Evolutionary conservation across 257 asterid species (phyloP).

Genomic region (Ilex aquifolium): DNA sequence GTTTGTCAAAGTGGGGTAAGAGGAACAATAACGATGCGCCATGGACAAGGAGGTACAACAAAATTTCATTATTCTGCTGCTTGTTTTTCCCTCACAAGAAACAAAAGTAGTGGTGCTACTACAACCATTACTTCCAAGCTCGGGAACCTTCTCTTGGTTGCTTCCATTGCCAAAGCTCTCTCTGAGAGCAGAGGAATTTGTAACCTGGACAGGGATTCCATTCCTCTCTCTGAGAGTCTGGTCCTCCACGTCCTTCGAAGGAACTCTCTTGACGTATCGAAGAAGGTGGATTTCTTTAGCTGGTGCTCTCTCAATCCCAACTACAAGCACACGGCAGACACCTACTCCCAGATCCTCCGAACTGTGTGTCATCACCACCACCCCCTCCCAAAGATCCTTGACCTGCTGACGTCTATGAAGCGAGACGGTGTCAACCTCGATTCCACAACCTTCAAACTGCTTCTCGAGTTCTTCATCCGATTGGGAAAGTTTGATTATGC

Average conservation of each 20-base stretch:
- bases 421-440: constrained; percentile 52
- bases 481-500: constrained; percentile 67
- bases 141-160: constrained; percentile 51
- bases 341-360: constrained; percentile 61
- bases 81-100: constrained; percentile 13
- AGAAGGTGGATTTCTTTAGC: constrained; percentile 57
- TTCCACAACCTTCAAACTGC: constrained; percentile 52
- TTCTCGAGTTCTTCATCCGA: constrained; percentile 61
- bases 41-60: constrained; percentile 24
- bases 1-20: neutral
- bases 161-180: constrained; percentile 68
- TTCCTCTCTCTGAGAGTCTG: constrained; percentile 48
- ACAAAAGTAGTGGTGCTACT: constrained; percentile 8
- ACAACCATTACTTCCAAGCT: constrained; percentile 28
- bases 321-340: constrained; percentile 56
- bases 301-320: constrained; percentile 66
- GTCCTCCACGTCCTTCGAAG: constrained; percentile 64
- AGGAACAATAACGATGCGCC: constrained; percentile 28
- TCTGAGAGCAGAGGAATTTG: constrained; percentile 56
- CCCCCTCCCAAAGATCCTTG: constrained; percentile 42
- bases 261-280: constrained; percentile 46
- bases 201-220: constrained; percentile 38
- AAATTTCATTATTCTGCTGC: constrained; percentile 8
- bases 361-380: constrained; percentile 37
- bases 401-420: constrained; percentile 47